Evolutionary conservation across 108 stramenopile species (phyloP).

Genomic region (Nitzschia putrida): DNA sequence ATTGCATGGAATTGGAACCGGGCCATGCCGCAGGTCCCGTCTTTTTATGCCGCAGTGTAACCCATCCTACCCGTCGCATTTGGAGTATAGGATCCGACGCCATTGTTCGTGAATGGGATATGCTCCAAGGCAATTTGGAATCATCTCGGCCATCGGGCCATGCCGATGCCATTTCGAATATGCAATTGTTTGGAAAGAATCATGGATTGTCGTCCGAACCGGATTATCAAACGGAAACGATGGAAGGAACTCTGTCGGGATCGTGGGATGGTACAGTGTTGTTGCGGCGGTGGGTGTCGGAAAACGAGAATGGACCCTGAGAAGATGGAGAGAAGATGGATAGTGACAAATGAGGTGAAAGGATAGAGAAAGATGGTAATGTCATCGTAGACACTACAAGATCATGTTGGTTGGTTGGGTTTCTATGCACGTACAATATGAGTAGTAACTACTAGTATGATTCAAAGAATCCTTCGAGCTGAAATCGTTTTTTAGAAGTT

Average conservation of each 20-base stretch:
- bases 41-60: constrained; percentile 24
- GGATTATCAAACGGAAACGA: constrained; percentile 3
- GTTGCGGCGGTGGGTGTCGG: constrained; percentile 32
- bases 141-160: constrained; percentile 52
- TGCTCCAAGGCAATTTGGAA: constrained; percentile 47
- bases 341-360: too few species aligned
- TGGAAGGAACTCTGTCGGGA: constrained; percentile 59
- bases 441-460: too few species aligned
- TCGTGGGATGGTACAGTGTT: constrained; percentile 88
- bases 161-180: constrained; percentile 63
- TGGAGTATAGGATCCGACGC: constrained; percentile 71
- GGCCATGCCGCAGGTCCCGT: constrained; percentile 34
- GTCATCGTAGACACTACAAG: too few species aligned
- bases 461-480: too few species aligned
- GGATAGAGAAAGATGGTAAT: too few species aligned
- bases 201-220: constrained; percentile 23
- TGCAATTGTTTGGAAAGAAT: constrained; percentile 35
- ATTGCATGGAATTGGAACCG: constrained; percentile 32
- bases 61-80: constrained; percentile 36
- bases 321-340: too few species aligned
- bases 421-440: too few species aligned
- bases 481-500: too few species aligned
- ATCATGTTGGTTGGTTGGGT: too few species aligned
- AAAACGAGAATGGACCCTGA: not conserved
- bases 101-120: constrained; percentile 80